Evolutionary conservation across 2,329 filamentous ascomycete genomes (phyloP).

Genomic region (Teratosphaeria epicoccoides): DNA sequence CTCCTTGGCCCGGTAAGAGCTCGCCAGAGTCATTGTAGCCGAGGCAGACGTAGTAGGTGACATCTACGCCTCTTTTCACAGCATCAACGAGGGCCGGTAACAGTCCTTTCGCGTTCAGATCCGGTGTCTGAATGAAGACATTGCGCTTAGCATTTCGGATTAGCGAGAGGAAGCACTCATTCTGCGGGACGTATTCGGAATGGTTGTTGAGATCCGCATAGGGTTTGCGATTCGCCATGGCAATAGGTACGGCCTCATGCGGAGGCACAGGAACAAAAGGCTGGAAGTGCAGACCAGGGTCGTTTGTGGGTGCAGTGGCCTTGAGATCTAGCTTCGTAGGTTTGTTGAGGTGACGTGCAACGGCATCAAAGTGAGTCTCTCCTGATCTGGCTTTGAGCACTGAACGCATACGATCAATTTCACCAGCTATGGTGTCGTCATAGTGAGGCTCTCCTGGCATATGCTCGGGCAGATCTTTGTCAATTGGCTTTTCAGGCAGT

Average conservation of each 20-base stretch:
- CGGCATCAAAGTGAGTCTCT: slow-evolving; percentile 47
- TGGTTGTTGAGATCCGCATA: slow-evolving; percentile 54
- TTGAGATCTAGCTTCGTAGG: slow-evolving; percentile 18
- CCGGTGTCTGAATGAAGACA: slow-evolving; percentile 71
- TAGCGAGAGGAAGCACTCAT: slow-evolving; percentile 62
- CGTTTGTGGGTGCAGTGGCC: slow-evolving; percentile 37
- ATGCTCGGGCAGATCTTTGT: slow-evolving; percentile 42
- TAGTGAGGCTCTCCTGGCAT: slow-evolving; percentile 52
- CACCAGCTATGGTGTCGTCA: slow-evolving; percentile 49
- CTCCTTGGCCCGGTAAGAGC: slow-evolving; percentile 63
- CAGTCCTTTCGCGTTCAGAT: slow-evolving; percentile 61
- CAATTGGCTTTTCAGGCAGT: slow-evolving; percentile 14
- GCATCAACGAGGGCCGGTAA: slow-evolving; percentile 54
- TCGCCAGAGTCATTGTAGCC: slow-evolving; percentile 73
- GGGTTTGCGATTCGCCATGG: slow-evolving; percentile 51
- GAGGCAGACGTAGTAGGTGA: slow-evolving; percentile 62
- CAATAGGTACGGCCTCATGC: slow-evolving; percentile 14
- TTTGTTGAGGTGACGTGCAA: slow-evolving; percentile 52
- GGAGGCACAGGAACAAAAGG: slow-evolving; percentile 50
- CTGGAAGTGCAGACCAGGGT: slow-evolving; percentile 15
- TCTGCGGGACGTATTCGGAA: slow-evolving; percentile 57
- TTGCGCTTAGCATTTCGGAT: slow-evolving; percentile 51
- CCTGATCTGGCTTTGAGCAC: slow-evolving; percentile 39
- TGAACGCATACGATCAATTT: slow-evolving; percentile 52
- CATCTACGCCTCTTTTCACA: slow-evolving; percentile 54